Conservation (phyloP, 305 asterid genomes). For the Coffea humblotiana region DNA sequence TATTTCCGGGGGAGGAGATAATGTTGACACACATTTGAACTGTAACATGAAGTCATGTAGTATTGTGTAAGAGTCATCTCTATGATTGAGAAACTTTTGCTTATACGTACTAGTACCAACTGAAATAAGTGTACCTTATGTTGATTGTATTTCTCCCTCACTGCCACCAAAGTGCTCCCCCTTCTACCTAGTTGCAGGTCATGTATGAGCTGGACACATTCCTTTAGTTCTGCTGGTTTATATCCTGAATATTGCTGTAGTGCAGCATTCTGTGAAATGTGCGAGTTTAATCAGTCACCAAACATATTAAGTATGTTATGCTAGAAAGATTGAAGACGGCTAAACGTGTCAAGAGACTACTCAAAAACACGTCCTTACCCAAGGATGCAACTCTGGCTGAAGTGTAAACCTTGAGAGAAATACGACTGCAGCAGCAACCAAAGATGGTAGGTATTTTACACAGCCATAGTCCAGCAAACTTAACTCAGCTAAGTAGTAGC, state of each 20-base stretch:
- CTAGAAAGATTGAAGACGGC: neutral
- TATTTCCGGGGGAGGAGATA: slow-evolving; percentile 42
- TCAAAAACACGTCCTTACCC: slow-evolving; percentile 43
- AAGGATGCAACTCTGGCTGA: slow-evolving; percentile 55
- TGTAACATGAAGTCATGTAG: slow-evolving; percentile 28
- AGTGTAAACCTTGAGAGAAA: slow-evolving; percentile 69
- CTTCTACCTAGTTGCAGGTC: slow-evolving; percentile 62
- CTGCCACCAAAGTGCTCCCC: slow-evolving; percentile 46
- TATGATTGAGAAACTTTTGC: neutral
- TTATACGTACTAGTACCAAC: neutral
- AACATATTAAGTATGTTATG: neutral
- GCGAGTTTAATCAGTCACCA: neutral
- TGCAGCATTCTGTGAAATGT: slow-evolving; percentile 37
- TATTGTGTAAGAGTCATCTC: neutral
- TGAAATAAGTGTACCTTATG: slow-evolving; percentile 48
- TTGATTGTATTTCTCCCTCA: slow-evolving; percentile 69
- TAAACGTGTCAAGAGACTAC: neutral
- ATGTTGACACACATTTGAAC: slow-evolving; percentile 59
- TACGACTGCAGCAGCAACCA: slow-evolving; percentile 72
- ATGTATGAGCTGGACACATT: slow-evolving; percentile 56
- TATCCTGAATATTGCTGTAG: slow-evolving; percentile 51
- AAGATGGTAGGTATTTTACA: slow-evolving; percentile 67
- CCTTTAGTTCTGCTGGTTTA: slow-evolving; percentile 54
- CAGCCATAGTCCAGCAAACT: slow-evolving; percentile 69
- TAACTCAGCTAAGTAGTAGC: slow-evolving; percentile 73